Conservation (phyloP, 176 grass and related monocot genomes). For the Poa pratensis region DNA sequence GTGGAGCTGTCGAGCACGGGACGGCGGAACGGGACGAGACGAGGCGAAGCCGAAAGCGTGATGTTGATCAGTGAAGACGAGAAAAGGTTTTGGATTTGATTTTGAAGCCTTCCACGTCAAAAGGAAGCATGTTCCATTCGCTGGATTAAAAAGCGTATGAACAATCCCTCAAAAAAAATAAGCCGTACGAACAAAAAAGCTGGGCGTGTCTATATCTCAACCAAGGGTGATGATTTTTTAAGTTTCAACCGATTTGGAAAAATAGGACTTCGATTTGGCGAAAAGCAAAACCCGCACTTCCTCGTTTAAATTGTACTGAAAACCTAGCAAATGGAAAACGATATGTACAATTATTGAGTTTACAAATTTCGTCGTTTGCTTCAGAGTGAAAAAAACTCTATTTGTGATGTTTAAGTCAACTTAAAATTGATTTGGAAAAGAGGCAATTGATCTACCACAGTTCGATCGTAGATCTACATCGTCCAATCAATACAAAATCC, state of each 20-base stretch:
- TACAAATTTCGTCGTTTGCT: not conserved
- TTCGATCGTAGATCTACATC: not conserved
- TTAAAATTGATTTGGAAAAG: too few relatives aligned
- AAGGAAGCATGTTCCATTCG: not conserved
- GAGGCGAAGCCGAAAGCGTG: constrained; percentile 17
- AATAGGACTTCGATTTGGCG: not conserved
- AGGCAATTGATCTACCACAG: too few relatives aligned
- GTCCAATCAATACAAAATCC: not conserved
- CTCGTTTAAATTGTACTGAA: not conserved
- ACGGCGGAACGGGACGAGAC: not conserved
- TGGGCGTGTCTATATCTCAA: not conserved
- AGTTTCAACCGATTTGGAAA: not conserved
- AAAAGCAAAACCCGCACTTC: not conserved
- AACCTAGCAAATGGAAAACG: not conserved
- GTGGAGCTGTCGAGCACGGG: not conserved
- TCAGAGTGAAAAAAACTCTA: not conserved
- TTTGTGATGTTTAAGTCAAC: too few relatives aligned
- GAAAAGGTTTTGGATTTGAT: not conserved
- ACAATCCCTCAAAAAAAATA: too few relatives aligned
- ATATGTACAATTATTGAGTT: not conserved
- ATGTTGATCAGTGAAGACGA: not conserved
- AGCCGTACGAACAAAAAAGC: not conserved
- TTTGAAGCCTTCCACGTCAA: not conserved
- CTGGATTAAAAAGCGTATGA: not conserved
- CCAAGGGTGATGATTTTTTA: not conserved